A percentile compares a stretch with the other conserved stretches of the same genome.
phyloP scores from a whole-genome alignment of 2,329 filamentous ascomycete species.

The Alternaria arborescens region DNA sequence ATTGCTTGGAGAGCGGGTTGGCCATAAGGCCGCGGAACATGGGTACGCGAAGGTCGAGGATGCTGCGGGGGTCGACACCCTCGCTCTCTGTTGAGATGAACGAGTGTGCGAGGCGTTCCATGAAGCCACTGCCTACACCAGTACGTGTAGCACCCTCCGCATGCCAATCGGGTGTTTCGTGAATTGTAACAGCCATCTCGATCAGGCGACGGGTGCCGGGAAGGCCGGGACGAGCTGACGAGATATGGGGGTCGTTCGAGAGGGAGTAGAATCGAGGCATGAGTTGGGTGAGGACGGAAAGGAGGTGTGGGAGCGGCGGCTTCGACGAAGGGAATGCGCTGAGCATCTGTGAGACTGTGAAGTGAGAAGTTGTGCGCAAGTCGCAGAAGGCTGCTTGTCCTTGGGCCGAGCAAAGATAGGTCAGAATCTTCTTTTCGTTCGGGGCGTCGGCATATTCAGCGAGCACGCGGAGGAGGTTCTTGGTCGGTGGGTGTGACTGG shows the following conservation, averaged over 20 bases:
- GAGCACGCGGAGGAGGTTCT: constrained; percentile 82
- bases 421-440: constrained; percentile 87
- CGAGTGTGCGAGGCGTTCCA: constrained; percentile 81
- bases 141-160: constrained; percentile 69
- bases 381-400: constrained; percentile 94
- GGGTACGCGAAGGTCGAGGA: constrained; percentile 77
- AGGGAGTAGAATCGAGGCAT: constrained; percentile 99
- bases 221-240: constrained; percentile 72
- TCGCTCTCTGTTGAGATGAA: constrained; percentile 73
- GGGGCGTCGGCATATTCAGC: constrained; percentile 83
- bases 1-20: constrained; percentile 91
- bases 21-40: constrained; percentile 99
- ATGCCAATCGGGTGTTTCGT: constrained; percentile 84
- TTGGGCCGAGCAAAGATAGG: constrained; percentile 86
- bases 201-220: constrained; percentile 77
- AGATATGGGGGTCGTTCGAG: constrained; percentile 91
- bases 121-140: constrained; percentile 90
- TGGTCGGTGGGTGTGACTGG: constrained; percentile 90
- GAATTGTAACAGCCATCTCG: constrained; percentile 96
- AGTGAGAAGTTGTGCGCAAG: constrained; percentile 82
- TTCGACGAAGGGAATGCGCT: constrained; percentile 91
- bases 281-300: constrained; percentile 82
- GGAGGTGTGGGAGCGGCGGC: constrained; percentile 82
- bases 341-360: constrained; percentile 85
- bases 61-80: constrained; percentile 55